A percentile compares a stretch with the other conserved stretches of the same genome.
These are phyloP conservation scores for Hansfordia pulvinata DNA, from an alignment of 2,329 filamentous ascomycete species.

Conservation along the genomic window DNA sequence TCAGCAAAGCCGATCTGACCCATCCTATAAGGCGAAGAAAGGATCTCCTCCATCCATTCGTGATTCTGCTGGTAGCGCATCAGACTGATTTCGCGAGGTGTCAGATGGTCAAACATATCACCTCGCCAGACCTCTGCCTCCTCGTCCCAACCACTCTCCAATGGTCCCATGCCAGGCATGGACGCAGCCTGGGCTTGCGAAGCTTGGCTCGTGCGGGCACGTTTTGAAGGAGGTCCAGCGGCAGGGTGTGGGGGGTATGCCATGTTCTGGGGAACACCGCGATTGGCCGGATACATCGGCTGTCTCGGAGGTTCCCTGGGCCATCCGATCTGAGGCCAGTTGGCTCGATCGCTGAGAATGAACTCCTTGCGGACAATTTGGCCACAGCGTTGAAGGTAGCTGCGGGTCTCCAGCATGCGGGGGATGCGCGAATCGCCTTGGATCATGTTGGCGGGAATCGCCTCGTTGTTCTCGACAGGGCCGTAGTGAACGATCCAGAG, in stretches of 20 bases:
- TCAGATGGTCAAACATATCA: slow-evolving; percentile 81
- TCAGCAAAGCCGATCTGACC: slow-evolving; percentile 78
- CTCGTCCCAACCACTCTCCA: slow-evolving; percentile 53
- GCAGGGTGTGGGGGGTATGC: slow-evolving; percentile 38
- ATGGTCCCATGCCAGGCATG: slow-evolving; percentile 23
- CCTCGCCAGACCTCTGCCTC: slow-evolving; percentile 80
- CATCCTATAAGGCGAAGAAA: slow-evolving; percentile 79
- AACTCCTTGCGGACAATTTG: slow-evolving; percentile 85
- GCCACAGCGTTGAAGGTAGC: slow-evolving; percentile 58
- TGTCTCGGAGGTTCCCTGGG: slow-evolving; percentile 39
- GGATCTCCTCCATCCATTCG: slow-evolving; percentile 97
- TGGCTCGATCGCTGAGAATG: slow-evolving; percentile 77
- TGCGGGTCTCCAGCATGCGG: slow-evolving; percentile 44
- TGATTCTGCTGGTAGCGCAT: slow-evolving; percentile 88
- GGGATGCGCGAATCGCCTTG: slow-evolving; percentile 49
- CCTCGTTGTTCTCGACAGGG: slow-evolving; percentile 58
- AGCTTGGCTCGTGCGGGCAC: slow-evolving; percentile 30
- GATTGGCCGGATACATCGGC: slow-evolving; percentile 33
- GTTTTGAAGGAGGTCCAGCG: slow-evolving; percentile 41
- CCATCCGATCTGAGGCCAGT: slow-evolving; percentile 77
- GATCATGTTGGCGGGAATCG: slow-evolving; percentile 55
- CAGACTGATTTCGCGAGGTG: slow-evolving; percentile 77
- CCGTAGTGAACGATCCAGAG: slow-evolving; percentile 90
- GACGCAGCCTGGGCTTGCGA: slow-evolving; percentile 22
- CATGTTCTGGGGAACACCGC: slow-evolving; percentile 44